Evolutionary conservation across 371 early-diverging fungal genomes (phyloP).

Genomic region (Blastocladiella emersonii): DNA sequence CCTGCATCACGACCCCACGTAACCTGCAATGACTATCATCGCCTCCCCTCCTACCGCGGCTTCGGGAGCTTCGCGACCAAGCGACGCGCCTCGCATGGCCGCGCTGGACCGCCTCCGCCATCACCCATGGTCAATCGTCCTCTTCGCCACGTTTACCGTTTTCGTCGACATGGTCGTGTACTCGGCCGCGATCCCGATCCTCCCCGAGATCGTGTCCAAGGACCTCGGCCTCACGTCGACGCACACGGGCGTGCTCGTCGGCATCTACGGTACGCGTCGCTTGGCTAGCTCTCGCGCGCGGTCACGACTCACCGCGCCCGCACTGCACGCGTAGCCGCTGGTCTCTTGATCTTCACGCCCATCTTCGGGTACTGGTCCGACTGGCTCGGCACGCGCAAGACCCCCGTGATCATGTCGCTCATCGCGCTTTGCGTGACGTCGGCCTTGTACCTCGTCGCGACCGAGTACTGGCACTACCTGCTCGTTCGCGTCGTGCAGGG

Average conservation of each 20-base stretch:
- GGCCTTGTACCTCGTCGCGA: conserved; percentile 47
- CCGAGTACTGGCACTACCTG: conserved; percentile 48
- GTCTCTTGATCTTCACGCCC: conserved; percentile 61
- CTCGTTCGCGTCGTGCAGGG: conserved; percentile 66
- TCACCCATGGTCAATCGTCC: too few species aligned
- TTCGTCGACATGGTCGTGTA: conserved; percentile 30
- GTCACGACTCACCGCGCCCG: too few species aligned
- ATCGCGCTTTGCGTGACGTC: conserved; percentile 48
- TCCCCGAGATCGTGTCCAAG: conserved; percentile 58
- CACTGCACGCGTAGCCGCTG: conserved; percentile 31
- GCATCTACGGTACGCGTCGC: conserved; percentile 43
- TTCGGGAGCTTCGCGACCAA: too few species aligned
- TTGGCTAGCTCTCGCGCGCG: too few species aligned
- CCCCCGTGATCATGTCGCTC: conserved; percentile 64
- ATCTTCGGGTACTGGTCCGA: conserved; percentile 60
- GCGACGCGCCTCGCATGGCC: too few species aligned
- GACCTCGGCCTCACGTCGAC: conserved; percentile 34
- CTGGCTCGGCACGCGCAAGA: conserved; percentile 44
- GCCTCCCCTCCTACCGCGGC: too few species aligned
- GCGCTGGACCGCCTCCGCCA: too few species aligned
- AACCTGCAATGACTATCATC: too few species aligned
- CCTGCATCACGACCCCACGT: too few species aligned
- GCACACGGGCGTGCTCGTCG: conserved; percentile 64
- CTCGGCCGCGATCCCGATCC: conserved; percentile 62
- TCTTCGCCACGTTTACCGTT: too few species aligned